Evolutionary conservation across 2,329 filamentous ascomycete genomes (phyloP).

Genomic region (Didymella sp.): DNA sequence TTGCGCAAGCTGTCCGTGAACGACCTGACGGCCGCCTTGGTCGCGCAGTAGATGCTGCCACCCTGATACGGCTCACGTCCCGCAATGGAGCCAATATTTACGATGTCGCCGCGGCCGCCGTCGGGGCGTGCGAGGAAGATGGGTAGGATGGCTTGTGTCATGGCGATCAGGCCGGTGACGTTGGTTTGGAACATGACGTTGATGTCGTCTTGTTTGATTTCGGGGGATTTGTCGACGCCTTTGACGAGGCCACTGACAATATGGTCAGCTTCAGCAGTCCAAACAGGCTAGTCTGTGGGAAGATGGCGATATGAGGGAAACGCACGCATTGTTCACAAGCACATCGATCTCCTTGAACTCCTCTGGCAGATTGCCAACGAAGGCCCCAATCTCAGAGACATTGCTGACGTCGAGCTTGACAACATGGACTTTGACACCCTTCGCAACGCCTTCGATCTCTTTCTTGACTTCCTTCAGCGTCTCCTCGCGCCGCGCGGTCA

Average conservation of each 20-base stretch:
- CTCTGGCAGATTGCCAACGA: slow-evolving; percentile 75
- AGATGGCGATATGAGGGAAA: too few species aligned
- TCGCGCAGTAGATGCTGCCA: slow-evolving; percentile 91
- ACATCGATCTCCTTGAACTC: slow-evolving; percentile 87
- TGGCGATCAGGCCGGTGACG: slow-evolving; percentile 91
- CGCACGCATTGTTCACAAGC: slow-evolving; percentile 94
- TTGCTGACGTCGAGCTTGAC: slow-evolving; percentile 89
- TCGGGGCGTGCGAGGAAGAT: slow-evolving; percentile 75
- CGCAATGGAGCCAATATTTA: slow-evolving; percentile 94
- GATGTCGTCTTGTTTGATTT: slow-evolving; percentile 83
- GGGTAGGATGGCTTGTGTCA: slow-evolving; percentile 89
- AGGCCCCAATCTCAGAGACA: slow-evolving; percentile 72
- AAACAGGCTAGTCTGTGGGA: too few species aligned
- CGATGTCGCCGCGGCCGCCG: slow-evolving; percentile 86
- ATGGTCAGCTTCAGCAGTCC: not conserved
- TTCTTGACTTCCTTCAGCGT: slow-evolving; percentile 75
- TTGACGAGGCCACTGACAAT: slow-evolving; percentile 83
- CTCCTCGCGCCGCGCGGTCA: slow-evolving; percentile 88
- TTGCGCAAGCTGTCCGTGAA: slow-evolving; percentile 85
- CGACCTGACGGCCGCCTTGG: slow-evolving; percentile 84
- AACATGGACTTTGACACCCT: slow-evolving; percentile 77
- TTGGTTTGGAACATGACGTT: slow-evolving; percentile 90
- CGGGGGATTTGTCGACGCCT: slow-evolving; percentile 83
- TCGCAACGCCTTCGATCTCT: slow-evolving; percentile 76
- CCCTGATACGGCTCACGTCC: slow-evolving; percentile 85